Conservation (phyloP, 768 basidiomycete species). For the Holtermannia corniformis region DNA sequence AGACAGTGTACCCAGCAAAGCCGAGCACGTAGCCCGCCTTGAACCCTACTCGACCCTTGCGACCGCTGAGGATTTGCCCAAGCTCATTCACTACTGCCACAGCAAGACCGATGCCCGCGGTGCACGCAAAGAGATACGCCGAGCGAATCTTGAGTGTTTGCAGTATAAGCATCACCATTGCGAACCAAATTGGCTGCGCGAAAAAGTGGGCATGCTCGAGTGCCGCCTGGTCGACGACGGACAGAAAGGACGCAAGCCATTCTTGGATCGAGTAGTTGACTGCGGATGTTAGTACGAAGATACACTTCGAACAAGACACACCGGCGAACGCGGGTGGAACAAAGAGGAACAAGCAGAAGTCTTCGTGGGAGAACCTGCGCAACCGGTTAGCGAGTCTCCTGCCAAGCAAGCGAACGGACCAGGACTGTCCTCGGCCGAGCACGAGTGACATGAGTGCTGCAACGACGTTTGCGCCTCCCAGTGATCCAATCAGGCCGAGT, state of each 20-base stretch:
- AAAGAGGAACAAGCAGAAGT: constrained; percentile 58
- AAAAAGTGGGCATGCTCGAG: constrained; percentile 57
- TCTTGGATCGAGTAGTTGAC: constrained; percentile 57
- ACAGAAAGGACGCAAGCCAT: constrained; percentile 42
- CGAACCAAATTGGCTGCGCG: constrained; percentile 53
- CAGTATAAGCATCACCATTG: constrained; percentile 49
- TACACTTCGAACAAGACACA: constrained; percentile 39
- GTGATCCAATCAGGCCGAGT: constrained; percentile 49
- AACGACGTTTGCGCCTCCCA: constrained; percentile 58
- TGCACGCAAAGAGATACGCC: constrained; percentile 57
- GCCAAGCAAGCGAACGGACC: constrained; percentile 40
- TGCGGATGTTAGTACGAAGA: too few species aligned
- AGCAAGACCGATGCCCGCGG: constrained; percentile 54
- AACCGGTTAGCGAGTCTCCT: constrained; percentile 1
- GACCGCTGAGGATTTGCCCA: constrained; percentile 5
- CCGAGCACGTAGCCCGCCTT: constrained; percentile 13
- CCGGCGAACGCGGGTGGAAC: constrained; percentile 66
- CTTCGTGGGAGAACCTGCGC: constrained; percentile 59
- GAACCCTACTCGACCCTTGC: neutral
- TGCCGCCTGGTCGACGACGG: constrained; percentile 45
- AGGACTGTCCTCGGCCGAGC: constrained; percentile 65
- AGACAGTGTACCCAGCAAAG: constrained; percentile 41
- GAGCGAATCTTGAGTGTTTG: constrained; percentile 66
- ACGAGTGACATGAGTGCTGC: constrained; percentile 59
- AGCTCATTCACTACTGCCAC: constrained; percentile 49